Conservation (phyloP, 768 basidiomycete species). For the Suillus plorans region DNA sequence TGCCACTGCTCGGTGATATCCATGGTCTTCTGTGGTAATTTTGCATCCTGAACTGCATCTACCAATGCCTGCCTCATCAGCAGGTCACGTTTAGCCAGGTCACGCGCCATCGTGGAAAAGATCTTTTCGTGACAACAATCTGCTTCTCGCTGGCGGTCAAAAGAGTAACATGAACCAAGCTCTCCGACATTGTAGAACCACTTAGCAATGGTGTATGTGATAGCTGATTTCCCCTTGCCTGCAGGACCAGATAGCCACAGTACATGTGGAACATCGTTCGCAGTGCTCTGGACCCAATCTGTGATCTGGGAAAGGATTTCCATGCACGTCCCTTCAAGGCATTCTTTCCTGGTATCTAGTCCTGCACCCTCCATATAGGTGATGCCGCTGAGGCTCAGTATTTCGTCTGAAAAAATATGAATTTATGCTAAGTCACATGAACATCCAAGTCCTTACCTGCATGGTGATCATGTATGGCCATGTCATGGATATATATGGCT, state of each 20-base stretch:
- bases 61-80: background rate
- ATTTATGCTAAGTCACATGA: no score
- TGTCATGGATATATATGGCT: background rate
- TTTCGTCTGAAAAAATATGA: background rate
- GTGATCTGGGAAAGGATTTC: no score
- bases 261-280: background rate
- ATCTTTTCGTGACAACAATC: constrained; percentile 4
- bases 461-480: no score
- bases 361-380: no score
- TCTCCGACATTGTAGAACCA: constrained; percentile 8
- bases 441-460: background rate
- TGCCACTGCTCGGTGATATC: no score
- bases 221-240: constrained; percentile 12
- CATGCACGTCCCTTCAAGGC: no score
- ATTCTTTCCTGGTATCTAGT: no score
- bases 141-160: constrained; percentile 10
- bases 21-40: no score
- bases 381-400: no score
- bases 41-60: background rate
- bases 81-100: constrained; percentile 16
- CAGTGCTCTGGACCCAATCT: background rate
- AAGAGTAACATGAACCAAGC: constrained; percentile 23
- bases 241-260: constrained; percentile 11
- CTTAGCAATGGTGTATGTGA: constrained; percentile 11
- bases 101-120: no score